Conservation (phyloP, 176 grass and related monocot genomes). For the Rhynchospora pubera region DNA sequence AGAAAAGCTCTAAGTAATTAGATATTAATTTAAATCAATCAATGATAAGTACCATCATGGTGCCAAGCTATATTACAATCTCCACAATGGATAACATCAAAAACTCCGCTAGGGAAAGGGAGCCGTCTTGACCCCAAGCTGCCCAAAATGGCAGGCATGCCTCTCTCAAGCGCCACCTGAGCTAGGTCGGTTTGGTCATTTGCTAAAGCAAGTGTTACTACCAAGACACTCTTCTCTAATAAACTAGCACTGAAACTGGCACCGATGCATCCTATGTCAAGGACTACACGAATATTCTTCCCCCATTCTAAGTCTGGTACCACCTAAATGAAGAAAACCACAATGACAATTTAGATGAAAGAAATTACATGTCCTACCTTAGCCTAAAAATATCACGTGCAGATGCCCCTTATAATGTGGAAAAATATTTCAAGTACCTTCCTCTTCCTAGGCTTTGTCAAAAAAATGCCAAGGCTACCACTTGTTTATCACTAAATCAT, state of each 20-base stretch:
- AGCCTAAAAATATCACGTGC: neutral
- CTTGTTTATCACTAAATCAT: neutral
- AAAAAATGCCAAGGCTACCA: neutral
- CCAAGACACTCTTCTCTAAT: conserved; percentile 61
- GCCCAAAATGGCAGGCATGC: conserved; percentile 67
- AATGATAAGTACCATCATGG: conserved; percentile 55
- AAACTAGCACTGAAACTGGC: conserved; percentile 62
- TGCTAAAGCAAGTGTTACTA: conserved; percentile 56
- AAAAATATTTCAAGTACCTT: neutral
- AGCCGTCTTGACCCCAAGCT: conserved; percentile 70
- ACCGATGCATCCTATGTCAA: conserved; percentile 77
- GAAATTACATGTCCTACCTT: neutral
- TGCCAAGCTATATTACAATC: conserved; percentile 94
- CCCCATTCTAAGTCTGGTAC: conserved; percentile 96
- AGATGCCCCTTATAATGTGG: neutral
- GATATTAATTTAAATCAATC: neutral
- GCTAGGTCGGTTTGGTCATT: conserved; percentile 79
- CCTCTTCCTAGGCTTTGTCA: neutral
- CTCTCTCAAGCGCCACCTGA: conserved; percentile 80
- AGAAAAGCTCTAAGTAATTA: neutral
- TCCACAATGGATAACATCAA: conserved; percentile 92
- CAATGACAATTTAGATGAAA: neutral
- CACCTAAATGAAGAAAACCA: conserved; percentile 55
- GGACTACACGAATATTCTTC: conserved; percentile 77
- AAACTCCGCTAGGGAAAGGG: conserved; percentile 85